Base-by-base conservation (phyloP, 352 stramenopile genomes). In the Globisporangium perplexum region DNA sequence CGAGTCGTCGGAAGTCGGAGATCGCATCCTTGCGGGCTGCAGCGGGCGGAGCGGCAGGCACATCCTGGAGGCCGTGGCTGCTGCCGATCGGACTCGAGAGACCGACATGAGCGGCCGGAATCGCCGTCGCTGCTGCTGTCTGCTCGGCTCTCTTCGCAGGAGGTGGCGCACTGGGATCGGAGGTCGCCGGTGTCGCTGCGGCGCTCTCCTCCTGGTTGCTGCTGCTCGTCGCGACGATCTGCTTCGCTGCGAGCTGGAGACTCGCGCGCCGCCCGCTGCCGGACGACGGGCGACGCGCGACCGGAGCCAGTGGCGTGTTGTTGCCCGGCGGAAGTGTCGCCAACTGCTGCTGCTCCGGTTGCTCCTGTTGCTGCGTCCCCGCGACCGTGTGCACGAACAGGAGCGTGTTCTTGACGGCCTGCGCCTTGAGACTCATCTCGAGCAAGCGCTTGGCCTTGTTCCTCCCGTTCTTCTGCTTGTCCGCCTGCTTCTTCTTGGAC, bases 401-500 rank as follows among this genome's bases (percentile, higher is more conserved):
- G 33, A 80, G 47, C 15, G 71, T 73, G 57, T 81, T 78, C 62
- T 77, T 84, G n/a, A 73, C 55, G 0, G 43, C 71, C 5, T 72
- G 65, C 1, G 74, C 53, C 35, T 73, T 81, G 22, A 63, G n/a
- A 4, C 48, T 59, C 28, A 83, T 69, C 18, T 73, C 58, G 14
- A 60, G 26, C 15, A 56, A 50, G n/a, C 55, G 54, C 24, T 55
- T 60, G 18, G 48, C 39, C 38, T 68, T 54, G 55, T 55, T 66
- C 55, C 78, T 66, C 36, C 51, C 44, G 38, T 68, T 44, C 51
- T 87, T 83, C 22, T 69, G 64, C 24, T 78, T 75, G 47, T 76
- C 67, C 7, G 71, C 75, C 23, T 84, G 77, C 50, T 77, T 79
- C 47, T 86, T 79, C 52, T 77, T 86, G 18, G 72, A 83, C 4